These are phyloP conservation scores for Fusarium vanettenii DNA, from an alignment of 2,329 filamentous ascomycete species.

Conservation along the genomic window DNA sequence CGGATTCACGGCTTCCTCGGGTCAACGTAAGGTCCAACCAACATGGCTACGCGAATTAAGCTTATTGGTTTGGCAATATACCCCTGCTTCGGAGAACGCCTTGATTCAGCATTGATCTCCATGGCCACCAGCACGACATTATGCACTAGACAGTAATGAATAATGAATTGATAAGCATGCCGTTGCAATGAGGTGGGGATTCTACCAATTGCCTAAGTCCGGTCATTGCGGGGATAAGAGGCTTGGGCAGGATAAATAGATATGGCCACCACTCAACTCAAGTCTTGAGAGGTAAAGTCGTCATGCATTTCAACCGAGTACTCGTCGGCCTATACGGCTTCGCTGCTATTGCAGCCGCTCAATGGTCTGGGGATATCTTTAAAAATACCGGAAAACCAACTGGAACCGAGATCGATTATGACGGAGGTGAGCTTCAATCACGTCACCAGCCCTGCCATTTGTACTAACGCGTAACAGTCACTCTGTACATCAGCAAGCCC, in stretches of 20 bases:
- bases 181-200: background rate
- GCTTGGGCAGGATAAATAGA: background rate
- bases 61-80: background rate
- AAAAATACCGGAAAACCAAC: background rate
- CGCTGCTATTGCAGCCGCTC: background rate
- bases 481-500: conserved; percentile 19
- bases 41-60: background rate
- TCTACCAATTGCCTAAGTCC: background rate
- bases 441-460: background rate
- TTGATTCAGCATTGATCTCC: background rate
- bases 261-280: background rate
- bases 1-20: background rate
- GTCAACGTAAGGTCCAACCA: background rate
- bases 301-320: background rate
- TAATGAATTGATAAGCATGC: background rate
- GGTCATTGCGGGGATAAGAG: background rate
- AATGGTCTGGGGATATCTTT: background rate
- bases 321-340: background rate
- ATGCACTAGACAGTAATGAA: background rate
- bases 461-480: background rate
- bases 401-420: background rate
- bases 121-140: background rate
- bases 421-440: conserved; percentile 1
- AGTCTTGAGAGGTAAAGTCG: background rate
- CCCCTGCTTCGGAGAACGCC: background rate